Percentiles rank a stretch among this genome's conserved stretches.
Conservation (phyloP, 1,284 basidiomycete genomes). For the Stygiomarasmius scandens region DNA sequence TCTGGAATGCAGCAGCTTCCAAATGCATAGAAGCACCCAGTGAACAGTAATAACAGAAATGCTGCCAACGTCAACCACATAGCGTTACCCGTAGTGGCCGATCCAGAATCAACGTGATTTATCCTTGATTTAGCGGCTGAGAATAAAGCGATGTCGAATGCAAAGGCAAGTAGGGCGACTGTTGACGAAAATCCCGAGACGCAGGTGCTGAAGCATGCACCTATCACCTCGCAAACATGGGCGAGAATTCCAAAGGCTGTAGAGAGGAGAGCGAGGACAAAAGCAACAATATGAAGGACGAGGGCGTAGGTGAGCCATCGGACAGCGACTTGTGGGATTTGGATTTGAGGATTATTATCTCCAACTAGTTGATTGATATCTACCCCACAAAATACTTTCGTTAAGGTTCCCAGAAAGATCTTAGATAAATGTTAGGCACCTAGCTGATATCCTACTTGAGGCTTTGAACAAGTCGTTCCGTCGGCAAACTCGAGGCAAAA, state of each 20-base stretch:
- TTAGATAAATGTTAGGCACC: slow-evolving; percentile 49
- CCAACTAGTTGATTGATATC: slow-evolving; percentile 82
- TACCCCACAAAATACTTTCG: slow-evolving; percentile 30
- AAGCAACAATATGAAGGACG: slow-evolving; percentile 84
- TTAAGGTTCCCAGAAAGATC: background rate
- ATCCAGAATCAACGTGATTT: slow-evolving; percentile 68
- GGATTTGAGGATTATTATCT: slow-evolving; percentile 50
- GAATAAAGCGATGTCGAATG: slow-evolving; percentile 86
- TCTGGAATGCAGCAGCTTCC: slow-evolving; percentile 80
- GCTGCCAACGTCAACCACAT: slow-evolving; percentile 88
- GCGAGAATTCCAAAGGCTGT: slow-evolving; percentile 82
- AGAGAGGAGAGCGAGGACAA: slow-evolving; percentile 68
- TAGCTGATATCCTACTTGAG: slow-evolving; percentile 82
- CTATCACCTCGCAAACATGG: slow-evolving; percentile 82
- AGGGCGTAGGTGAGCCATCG: slow-evolving; percentile 92
- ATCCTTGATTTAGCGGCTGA: slow-evolving; percentile 82
- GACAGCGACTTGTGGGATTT: slow-evolving; percentile 78
- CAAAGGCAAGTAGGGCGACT: slow-evolving; percentile 77
- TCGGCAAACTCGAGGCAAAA: slow-evolving; percentile 69
- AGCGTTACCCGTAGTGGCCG: slow-evolving; percentile 74
- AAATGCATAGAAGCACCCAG: slow-evolving; percentile 83
- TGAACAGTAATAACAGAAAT: slow-evolving; percentile 81
- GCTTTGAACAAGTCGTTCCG: slow-evolving; percentile 72
- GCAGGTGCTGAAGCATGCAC: slow-evolving; percentile 83
- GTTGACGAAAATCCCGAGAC: slow-evolving; percentile 78